phyloP scores from a whole-genome alignment of 2,329 filamentous ascomycete species.

The Exutisphaerella laricina region DNA sequence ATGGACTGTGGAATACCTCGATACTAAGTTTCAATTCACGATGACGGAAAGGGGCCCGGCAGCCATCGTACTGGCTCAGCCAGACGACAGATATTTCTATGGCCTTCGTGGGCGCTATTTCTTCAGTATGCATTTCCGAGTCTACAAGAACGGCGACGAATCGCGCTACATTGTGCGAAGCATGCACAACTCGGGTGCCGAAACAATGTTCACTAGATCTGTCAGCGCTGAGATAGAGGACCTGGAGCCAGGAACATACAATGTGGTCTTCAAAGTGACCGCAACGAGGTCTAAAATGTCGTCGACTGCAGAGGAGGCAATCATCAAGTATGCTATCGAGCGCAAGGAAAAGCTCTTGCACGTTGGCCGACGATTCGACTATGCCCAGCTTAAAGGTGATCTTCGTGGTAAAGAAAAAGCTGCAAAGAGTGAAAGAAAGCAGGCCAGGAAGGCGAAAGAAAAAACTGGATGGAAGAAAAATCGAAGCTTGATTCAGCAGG shows the following conservation, averaged over 20 bases:
- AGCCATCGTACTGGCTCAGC: slow-evolving; percentile 55
- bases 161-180: slow-evolving; percentile 27
- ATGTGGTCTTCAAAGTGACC: slow-evolving; percentile 68
- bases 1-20: slow-evolving; percentile 57
- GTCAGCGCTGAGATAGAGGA: slow-evolving; percentile 67
- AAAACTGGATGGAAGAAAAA: slow-evolving; percentile 36
- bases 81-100: slow-evolving; percentile 57
- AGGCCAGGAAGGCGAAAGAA: slow-evolving; percentile 32
- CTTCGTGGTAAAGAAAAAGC: slow-evolving; percentile 48
- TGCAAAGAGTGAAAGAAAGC: slow-evolving; percentile 36
- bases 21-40: slow-evolving; percentile 54
- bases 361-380: slow-evolving; percentile 64
- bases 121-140: slow-evolving; percentile 54
- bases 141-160: slow-evolving; percentile 48
- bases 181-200: slow-evolving; percentile 35
- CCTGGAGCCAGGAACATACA: slow-evolving; percentile 69
- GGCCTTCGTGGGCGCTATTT: slow-evolving; percentile 54
- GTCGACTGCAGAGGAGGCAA: slow-evolving; percentile 59
- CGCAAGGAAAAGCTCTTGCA: slow-evolving; percentile 67
- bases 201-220: slow-evolving; percentile 63
- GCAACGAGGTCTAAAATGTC: slow-evolving; percentile 52
- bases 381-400: slow-evolving; percentile 62
- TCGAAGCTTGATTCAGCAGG: slow-evolving; percentile 37
- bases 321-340: slow-evolving; percentile 57
- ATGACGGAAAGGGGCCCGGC: slow-evolving; percentile 49